phyloP scores from a whole-genome alignment of 768 basidiomycete species.

The Rickenella mellea region DNA sequence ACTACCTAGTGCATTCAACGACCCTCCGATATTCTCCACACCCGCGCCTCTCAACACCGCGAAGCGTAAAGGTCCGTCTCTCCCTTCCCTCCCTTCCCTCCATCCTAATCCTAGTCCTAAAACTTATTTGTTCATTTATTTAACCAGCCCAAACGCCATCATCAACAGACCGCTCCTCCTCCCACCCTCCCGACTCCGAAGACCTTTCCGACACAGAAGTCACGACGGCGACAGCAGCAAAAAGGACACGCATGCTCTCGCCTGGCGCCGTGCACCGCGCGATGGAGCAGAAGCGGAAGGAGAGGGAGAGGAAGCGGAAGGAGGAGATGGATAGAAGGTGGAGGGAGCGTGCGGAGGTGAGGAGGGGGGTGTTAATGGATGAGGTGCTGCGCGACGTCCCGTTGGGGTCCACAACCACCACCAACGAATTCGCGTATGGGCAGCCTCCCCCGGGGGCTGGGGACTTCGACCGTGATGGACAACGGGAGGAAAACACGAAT shows the following conservation, averaged over 20 bases:
- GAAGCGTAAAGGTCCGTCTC: slow-evolving; percentile 43
- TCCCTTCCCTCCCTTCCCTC: background rate
- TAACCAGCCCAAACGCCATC: slow-evolving; percentile 13
- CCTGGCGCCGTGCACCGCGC: slow-evolving; percentile 30
- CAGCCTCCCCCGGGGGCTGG: background rate
- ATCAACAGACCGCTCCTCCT: no score
- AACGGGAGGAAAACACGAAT: slow-evolving; percentile 4
- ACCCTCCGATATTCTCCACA: slow-evolving; percentile 6
- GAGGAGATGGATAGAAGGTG: slow-evolving; percentile 29
- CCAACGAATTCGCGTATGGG: background rate
- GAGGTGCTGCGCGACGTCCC: slow-evolving; percentile 22
- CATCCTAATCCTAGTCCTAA: background rate
- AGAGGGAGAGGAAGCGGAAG: slow-evolving; percentile 33
- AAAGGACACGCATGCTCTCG: slow-evolving; percentile 44
- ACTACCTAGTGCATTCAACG: slow-evolving; percentile 16
- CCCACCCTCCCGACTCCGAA: no score
- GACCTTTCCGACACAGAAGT: slow-evolving; percentile 21
- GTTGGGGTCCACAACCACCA: slow-evolving; percentile 5
- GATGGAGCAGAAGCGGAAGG: slow-evolving; percentile 24
- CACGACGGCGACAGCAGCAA: slow-evolving; percentile 24
- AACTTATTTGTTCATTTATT: background rate
- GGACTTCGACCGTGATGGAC: slow-evolving; percentile 1
- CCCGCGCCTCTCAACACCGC: no score
- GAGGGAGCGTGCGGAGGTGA: slow-evolving; percentile 26
- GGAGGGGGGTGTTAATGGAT: slow-evolving; percentile 30